A percentile compares a stretch with the other conserved stretches of the same genome.
These are phyloP conservation scores for Verticillium albo-atrum DNA, from an alignment of 2,329 filamentous ascomycete genomes.

Conservation along the genomic window DNA sequence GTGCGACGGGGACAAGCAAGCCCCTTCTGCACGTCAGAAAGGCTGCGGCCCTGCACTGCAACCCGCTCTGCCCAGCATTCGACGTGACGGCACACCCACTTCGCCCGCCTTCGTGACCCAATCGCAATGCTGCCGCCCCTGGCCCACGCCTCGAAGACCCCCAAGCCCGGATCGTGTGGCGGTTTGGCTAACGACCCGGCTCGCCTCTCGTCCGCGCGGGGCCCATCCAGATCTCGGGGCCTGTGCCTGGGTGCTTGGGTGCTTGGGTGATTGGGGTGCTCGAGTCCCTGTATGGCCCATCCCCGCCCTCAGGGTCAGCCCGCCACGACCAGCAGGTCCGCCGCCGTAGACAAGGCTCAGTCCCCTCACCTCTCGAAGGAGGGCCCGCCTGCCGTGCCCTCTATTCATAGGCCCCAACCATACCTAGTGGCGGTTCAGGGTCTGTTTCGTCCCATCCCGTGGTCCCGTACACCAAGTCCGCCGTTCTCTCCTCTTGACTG, in stretches of 20 bases:
- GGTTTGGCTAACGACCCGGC: conserved; percentile 22
- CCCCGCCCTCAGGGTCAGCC: conserved; percentile 10
- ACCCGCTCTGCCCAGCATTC: not conserved
- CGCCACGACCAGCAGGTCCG: conserved; percentile 1
- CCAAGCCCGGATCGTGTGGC: conserved; percentile 13
- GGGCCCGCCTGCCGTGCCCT: conserved; percentile 22
- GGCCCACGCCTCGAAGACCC: not conserved
- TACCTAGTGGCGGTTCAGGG: conserved; percentile 32
- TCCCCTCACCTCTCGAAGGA: conserved; percentile 19
- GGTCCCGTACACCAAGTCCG: conserved; percentile 20
- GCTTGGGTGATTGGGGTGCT: conserved; percentile 5
- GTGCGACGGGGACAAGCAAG: too few relatives aligned
- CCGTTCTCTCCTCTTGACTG: conserved; percentile 6
- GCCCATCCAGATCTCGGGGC: conserved; percentile 16
- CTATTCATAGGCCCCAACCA: conserved; percentile 23
- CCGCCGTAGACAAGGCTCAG: conserved; percentile 4
- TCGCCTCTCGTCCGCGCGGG: conserved; percentile 23
- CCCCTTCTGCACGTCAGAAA: not conserved
- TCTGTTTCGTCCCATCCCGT: conserved; percentile 41
- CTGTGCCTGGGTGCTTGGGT: conserved; percentile 15
- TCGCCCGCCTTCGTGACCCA: not conserved
- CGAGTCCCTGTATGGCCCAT: too few relatives aligned
- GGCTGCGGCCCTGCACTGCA: not conserved
- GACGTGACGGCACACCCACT: not conserved
- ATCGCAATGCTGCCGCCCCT: not conserved